Conservation (phyloP, 495 filamentous ascomycete genomes). For the Penicillium lividum region DNA sequence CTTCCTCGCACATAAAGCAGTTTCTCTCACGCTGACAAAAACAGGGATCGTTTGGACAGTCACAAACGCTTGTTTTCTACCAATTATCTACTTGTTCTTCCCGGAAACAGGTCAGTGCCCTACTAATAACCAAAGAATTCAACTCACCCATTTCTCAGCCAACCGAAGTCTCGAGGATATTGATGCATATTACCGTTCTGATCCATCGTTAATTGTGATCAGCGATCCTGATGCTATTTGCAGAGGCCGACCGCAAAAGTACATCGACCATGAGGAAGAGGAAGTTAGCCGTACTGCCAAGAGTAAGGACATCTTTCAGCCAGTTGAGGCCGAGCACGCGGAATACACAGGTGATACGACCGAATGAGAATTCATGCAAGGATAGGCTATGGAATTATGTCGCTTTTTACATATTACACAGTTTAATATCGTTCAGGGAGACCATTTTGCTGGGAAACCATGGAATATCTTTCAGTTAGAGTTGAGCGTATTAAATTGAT, state of each 20-base stretch:
- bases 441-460: too few species aligned
- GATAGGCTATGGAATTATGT: too few species aligned
- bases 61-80: constrained; percentile 58
- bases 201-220: constrained; percentile 43
- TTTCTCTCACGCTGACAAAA: not conserved
- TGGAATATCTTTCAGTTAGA: too few species aligned
- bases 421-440: not conserved
- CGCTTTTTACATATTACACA: not conserved
- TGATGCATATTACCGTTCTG: constrained; percentile 48
- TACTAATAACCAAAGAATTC: not conserved
- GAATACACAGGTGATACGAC: constrained; percentile 1
- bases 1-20: not conserved
- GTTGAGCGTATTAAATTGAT: too few species aligned
- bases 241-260: constrained; percentile 31
- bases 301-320: not conserved
- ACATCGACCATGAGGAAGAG: constrained; percentile 32
- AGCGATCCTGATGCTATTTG: constrained; percentile 36
- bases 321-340: constrained; percentile 1
- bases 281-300: constrained; percentile 22
- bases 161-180: constrained; percentile 50
- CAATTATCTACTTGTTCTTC: constrained; percentile 62
- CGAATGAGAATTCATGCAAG: not conserved
- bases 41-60: constrained; percentile 57
- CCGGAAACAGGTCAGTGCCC: constrained; percentile 52
- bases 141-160: constrained; percentile 27